These are phyloP conservation scores for Magnaporthales sp. DNA, from an alignment of 2,329 filamentous ascomycete species.

Conservation along the genomic window DNA sequence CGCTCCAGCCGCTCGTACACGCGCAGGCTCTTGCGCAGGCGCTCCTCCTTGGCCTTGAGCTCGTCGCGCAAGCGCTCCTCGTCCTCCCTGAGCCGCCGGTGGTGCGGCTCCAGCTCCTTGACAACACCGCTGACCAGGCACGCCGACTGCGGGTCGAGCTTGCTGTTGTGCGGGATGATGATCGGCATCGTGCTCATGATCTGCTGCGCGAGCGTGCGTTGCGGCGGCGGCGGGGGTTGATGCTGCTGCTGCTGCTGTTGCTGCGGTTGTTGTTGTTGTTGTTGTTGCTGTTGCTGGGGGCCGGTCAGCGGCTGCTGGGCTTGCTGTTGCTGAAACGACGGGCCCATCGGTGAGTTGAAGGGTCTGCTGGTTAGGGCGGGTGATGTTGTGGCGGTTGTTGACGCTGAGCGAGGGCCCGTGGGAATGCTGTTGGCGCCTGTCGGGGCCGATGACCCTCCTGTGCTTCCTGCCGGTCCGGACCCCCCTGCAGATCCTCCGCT, in stretches of 20 bases:
- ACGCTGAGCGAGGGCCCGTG: slow-evolving; percentile 34
- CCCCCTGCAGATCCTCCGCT: slow-evolving; percentile 9
- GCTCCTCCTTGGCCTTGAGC: slow-evolving; percentile 42
- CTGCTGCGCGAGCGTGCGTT: slow-evolving; percentile 40
- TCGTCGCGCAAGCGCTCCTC: slow-evolving; percentile 49
- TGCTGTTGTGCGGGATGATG: slow-evolving; percentile 38
- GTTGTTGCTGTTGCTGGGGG: slow-evolving; percentile 16
- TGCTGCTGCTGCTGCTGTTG: neutral
- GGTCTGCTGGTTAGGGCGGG: slow-evolving; percentile 29
- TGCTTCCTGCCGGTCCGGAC: neutral
- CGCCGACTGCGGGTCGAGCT: slow-evolving; percentile 37
- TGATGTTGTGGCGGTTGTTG: slow-evolving; percentile 18
- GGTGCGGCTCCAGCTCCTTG: slow-evolving; percentile 45
- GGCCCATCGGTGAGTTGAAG: slow-evolving; percentile 51
- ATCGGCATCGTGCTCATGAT: slow-evolving; percentile 41
- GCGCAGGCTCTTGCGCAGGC: slow-evolving; percentile 41
- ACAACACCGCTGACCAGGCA: slow-evolving; percentile 38
- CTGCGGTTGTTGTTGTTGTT: neutral
- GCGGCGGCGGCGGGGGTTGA: neutral
- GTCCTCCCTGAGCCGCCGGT: slow-evolving; percentile 44
- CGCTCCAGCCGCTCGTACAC: slow-evolving; percentile 46
- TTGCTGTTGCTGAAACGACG: slow-evolving; percentile 26
- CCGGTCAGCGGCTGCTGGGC: slow-evolving; percentile 24
- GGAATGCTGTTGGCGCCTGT: slow-evolving; percentile 33
- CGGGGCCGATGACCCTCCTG: slow-evolving; percentile 21